Conservation (phyloP, 495 filamentous ascomycete species). For the Aspergillus steynii region DNA sequence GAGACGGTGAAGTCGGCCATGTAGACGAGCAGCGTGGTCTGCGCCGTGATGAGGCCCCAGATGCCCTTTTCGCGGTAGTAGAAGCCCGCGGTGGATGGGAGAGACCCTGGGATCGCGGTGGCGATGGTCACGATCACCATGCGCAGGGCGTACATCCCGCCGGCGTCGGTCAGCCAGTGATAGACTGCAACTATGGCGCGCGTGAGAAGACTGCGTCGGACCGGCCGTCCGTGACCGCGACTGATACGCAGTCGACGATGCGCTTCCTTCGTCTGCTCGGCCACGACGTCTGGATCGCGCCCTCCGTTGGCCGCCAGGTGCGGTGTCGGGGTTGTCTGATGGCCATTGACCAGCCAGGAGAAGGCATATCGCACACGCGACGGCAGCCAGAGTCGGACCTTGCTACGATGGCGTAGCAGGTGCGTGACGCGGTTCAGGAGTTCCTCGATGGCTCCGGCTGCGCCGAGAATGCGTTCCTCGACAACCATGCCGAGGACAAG, state of each 20-base stretch:
- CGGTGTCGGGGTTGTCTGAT: conserved; percentile 1
- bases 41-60: conserved; percentile 46
- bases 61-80: conserved; percentile 45
- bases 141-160: conserved; percentile 17
- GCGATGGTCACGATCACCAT: conserved; percentile 41
- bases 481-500: conserved; percentile 23
- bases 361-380: conserved; percentile 10
- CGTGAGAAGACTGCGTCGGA: background rate
- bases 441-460: conserved; percentile 8
- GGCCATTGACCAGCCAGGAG: conserved; percentile 13
- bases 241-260: conserved; percentile 17
- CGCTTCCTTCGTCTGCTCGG: conserved; percentile 13
- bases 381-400: conserved; percentile 18
- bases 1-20: conserved; percentile 43
- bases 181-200: conserved; percentile 9
- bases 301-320: background rate
- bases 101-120: conserved; percentile 33
- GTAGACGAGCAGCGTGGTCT: conserved; percentile 40
- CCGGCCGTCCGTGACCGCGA: conserved; percentile 10
- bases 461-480: conserved; percentile 22
- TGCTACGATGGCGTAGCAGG: conserved; percentile 8
- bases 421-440: conserved; percentile 9
- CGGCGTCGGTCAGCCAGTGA: conserved; percentile 19
- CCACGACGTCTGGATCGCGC: conserved; percentile 11
- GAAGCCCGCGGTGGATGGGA: conserved; percentile 39